Base-by-base conservation (phyloP, 2,329 filamentous ascomycete species). In the Calonectria montana region DNA sequence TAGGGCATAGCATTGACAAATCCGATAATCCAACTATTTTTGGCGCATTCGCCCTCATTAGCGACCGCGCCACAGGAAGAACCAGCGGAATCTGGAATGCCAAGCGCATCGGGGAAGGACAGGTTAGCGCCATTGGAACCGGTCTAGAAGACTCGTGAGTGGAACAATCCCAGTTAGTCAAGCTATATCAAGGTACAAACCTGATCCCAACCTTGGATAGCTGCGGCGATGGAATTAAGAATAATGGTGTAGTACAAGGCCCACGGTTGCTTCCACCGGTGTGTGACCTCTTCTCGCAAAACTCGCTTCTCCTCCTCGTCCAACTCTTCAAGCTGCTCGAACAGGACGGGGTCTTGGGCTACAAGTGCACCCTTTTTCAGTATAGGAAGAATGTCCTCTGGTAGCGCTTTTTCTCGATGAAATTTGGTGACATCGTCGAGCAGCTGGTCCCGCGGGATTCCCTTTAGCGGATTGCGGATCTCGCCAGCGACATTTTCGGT, bases 1-100 rank as follows among this genome's bases (percentile, higher is more conserved):
- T 85, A 84, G 47, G 86, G 82, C 73, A 83, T 84, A 15, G 86
- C 81, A 69, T 93, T 93, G 69, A 93, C 84, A 1, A 92, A 79
- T 23, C 91, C 91, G 27, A 92, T 85, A 50, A 92, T 84, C 90
- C 90, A 92, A 64, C 86, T 85, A 75, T 92, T 90, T 48, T 81
- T 83, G 43, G 79, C 77, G 50, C 83, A 84, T 1, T 83, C 79
- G 39, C 85, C 86, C 29, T 84, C 77, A 10, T 78, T 80, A 18
- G 79, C 78, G 15, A 81, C 80, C 0, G 81, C 78, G 0, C 81
- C 81, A 47, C 82, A 84, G 2, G 79, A 66, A 0, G 79, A 79
- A 1, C 77, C 79, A 1, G 77, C 77, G 1, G 70, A 29, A 39
- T 83, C 81, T 1, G 81, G 79, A 64, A 88, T 88, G 21, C 86